Percentiles rank a stretch among this genome's conserved stretches.
Conservation (phyloP, 129 eudicot species). For the Mikania micrantha region DNA sequence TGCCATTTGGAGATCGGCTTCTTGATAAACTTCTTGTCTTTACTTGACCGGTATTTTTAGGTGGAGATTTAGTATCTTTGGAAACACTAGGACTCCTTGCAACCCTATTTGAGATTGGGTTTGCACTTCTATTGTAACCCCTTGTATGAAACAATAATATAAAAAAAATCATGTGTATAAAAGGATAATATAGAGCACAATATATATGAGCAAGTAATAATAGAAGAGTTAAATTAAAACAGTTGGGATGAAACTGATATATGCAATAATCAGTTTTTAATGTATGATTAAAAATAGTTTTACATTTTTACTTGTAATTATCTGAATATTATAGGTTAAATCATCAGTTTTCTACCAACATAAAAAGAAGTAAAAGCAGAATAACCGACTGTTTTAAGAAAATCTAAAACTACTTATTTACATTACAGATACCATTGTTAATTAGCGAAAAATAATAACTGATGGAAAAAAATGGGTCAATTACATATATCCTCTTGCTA, state of each 20-base stretch:
- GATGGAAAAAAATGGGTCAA: too few species aligned
- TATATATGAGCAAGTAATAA: not conserved
- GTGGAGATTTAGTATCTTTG: slow-evolving; percentile 15
- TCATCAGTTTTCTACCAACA: not conserved
- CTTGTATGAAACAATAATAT: slow-evolving; percentile 10
- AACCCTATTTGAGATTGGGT: slow-evolving; percentile 27
- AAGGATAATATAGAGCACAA: not conserved
- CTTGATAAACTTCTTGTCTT: slow-evolving; percentile 30
- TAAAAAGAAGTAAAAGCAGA: not conserved
- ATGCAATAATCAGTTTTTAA: not conserved
- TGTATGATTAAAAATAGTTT: not conserved
- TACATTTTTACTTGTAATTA: not conserved
- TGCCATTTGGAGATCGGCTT: slow-evolving; percentile 71
- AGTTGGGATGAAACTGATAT: not conserved
- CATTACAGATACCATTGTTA: too few species aligned
- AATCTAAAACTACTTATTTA: not conserved
- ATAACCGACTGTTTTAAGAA: not conserved
- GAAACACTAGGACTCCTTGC: slow-evolving; percentile 24
- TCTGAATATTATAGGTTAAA: not conserved
- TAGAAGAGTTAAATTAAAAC: not conserved
- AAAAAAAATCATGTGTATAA: not conserved
- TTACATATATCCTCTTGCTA: too few species aligned
- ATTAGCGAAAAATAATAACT: not conserved
- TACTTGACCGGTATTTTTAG: slow-evolving; percentile 16
- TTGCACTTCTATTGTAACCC: slow-evolving; percentile 33